A percentile compares a stretch with the other conserved stretches of the same genome.
phyloP scores from a whole-genome alignment of 306 rosid genomes.

The Calophaca sinica region DNA sequence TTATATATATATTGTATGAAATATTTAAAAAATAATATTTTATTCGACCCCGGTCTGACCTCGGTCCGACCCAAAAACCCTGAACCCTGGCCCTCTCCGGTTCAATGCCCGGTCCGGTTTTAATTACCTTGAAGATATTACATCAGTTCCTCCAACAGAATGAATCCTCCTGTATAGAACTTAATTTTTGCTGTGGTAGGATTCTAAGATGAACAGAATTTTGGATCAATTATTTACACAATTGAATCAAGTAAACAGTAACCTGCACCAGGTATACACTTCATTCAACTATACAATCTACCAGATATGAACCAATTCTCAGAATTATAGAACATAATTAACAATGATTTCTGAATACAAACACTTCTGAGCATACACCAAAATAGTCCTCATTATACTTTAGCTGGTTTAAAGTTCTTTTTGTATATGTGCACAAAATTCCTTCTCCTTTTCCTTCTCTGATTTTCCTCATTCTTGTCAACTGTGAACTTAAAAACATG shows the following conservation, averaged over 20 bases:
- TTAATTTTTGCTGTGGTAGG: background rate
- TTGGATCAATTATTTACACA: background rate
- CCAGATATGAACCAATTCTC: background rate
- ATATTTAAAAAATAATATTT: too few species aligned
- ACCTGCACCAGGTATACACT: background rate
- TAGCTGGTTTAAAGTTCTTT: too few species aligned
- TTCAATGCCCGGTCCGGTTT: too few species aligned
- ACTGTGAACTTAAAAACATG: too few species aligned
- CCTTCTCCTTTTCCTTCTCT: too few species aligned
- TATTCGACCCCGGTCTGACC: too few species aligned
- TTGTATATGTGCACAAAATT: too few species aligned
- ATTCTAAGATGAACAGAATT: background rate
- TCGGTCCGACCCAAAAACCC: too few species aligned
- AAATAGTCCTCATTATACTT: background rate
- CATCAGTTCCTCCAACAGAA: background rate
- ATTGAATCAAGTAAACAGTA: background rate
- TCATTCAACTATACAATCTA: background rate
- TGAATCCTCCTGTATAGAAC: background rate
- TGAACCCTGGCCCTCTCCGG: too few species aligned
- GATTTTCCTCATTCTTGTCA: too few species aligned
- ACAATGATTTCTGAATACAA: background rate
- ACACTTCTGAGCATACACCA: constrained; percentile 19
- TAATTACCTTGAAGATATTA: too few species aligned
- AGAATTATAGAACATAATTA: constrained; percentile 2
- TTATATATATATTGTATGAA: too few species aligned